Percentiles rank a stretch among this genome's conserved stretches.
Conservation (phyloP, 805 yeast species). For the Ogataea ramenticola region DNA sequence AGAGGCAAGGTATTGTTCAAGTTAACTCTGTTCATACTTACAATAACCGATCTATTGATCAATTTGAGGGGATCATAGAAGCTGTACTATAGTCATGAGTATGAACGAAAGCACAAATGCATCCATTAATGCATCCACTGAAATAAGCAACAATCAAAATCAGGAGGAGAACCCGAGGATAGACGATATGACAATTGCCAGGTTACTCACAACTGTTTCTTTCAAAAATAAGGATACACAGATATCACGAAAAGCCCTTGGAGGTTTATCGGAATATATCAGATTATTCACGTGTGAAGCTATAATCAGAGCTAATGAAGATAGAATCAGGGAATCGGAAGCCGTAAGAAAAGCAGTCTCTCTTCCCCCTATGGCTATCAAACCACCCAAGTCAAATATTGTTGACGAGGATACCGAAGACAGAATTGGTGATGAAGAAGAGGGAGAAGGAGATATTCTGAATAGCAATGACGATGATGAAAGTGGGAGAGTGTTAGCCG, state of each 20-base stretch:
- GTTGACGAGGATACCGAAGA: constrained; percentile 24
- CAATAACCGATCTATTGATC: too few species aligned
- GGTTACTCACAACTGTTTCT: constrained; percentile 44
- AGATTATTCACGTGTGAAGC: constrained; percentile 54
- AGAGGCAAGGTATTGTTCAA: too few species aligned
- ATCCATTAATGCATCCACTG: neutral
- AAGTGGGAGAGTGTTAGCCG: constrained; percentile 6
- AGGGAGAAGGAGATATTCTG: constrained; percentile 1
- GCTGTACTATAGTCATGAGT: too few species aligned
- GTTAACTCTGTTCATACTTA: too few species aligned
- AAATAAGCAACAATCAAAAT: neutral
- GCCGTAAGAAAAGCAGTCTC: constrained; percentile 9
- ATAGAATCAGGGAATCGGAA: constrained; percentile 25
- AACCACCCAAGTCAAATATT: neutral
- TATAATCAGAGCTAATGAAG: constrained; percentile 48
- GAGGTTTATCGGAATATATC: constrained; percentile 46
- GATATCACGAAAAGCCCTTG: constrained; percentile 41
- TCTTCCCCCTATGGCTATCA: neutral
- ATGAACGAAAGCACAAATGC: neutral
- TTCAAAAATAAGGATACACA: constrained; percentile 37
- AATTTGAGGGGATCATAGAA: too few species aligned
- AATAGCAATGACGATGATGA: constrained; percentile 3
- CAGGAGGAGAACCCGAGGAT: constrained; percentile 3
- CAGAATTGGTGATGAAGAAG: constrained; percentile 10
- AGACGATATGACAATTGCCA: constrained; percentile 34